phyloP scores from a whole-genome alignment of 306 rosid species.

The Neltuma alba region DNA sequence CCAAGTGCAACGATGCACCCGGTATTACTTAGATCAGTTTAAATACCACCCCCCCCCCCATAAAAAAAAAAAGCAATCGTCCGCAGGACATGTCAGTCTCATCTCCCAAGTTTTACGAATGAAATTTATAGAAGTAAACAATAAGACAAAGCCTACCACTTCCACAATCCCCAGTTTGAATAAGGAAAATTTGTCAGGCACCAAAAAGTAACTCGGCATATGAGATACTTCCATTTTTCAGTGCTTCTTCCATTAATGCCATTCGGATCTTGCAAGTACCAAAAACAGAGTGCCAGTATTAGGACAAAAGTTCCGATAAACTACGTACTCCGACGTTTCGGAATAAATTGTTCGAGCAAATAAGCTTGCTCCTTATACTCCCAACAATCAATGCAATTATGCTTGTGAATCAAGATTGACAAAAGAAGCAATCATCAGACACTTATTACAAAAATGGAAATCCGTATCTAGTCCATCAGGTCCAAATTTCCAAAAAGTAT shows the following conservation, averaged over 20 bases:
- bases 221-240: too few relatives aligned
- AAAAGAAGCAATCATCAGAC: constrained; percentile 32
- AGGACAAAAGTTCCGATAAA: background rate
- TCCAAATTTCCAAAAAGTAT: constrained; percentile 43
- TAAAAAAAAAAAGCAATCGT: background rate
- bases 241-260: background rate
- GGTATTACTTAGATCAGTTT: background rate
- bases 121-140: background rate
- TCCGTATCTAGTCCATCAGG: constrained; percentile 39
- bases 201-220: background rate
- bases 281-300: background rate
- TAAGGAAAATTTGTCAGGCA: background rate
- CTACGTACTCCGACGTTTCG: constrained; percentile 2
- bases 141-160: background rate
- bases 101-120: background rate
- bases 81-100: background rate
- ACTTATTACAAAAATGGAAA: constrained; percentile 67
- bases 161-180: background rate
- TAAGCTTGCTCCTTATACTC: constrained; percentile 29
- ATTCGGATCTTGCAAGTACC: background rate
- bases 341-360: constrained; percentile 16
- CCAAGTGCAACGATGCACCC: background rate
- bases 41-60: too few relatives aligned
- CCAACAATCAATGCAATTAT: constrained; percentile 39
- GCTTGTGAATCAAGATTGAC: constrained; percentile 23